Evolutionary conservation across 225 moss, liverwort and hornwort species (phyloP), one percentile per base, ranked within the genome.

Genomic region (Pseudoscleropodium purum): DNA sequence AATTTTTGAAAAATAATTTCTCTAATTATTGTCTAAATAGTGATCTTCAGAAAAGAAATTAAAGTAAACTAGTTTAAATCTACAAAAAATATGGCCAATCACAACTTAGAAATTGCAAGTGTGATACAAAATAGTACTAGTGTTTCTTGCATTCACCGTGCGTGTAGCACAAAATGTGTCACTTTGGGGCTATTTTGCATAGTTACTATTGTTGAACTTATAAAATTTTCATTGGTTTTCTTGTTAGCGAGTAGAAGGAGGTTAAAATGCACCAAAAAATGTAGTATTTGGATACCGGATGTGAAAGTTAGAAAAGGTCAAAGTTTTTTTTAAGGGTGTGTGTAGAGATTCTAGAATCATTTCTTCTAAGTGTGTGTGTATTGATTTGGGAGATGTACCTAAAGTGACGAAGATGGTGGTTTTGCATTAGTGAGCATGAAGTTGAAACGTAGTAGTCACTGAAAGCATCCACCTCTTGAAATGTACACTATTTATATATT

Each of bases 211-310:
- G 31, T 67, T 19, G 6, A 2, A 37, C 0, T 37, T 0, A 11
- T 37, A 0, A 5, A 19, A 68, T 5, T 20, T 67, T 37, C 11
- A 20, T 68, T 37, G 20, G 2, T 68, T 68, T 21, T 68, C 6
- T 68, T 21, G 3, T 37, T 68, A 6, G 2, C 6, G 20, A 37
- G 15, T 20, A 4, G 6, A 37, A 68, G n/a, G 68, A n/a, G 12
- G 23, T 23, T 13, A 21, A 1, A 21, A n/a, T 2, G 1, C 23
- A n/a, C 2, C 2, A 0, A n/a, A 68, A 23, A n/a, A 37, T 1
- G 0, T 0, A 0, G 23, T 3, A n/a, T n/a, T 68, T 37, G n/a
- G 13, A n/a, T 68, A 23, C 2, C 1, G 0, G n/a, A 23, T 37
- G 23, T 7, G 6, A 68, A n/a, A 68, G 12, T n/a, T 68, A 23